Evolutionary conservation across 148 eudicot genomes (phyloP).

Genomic region (Vaccinium corymbosum): DNA sequence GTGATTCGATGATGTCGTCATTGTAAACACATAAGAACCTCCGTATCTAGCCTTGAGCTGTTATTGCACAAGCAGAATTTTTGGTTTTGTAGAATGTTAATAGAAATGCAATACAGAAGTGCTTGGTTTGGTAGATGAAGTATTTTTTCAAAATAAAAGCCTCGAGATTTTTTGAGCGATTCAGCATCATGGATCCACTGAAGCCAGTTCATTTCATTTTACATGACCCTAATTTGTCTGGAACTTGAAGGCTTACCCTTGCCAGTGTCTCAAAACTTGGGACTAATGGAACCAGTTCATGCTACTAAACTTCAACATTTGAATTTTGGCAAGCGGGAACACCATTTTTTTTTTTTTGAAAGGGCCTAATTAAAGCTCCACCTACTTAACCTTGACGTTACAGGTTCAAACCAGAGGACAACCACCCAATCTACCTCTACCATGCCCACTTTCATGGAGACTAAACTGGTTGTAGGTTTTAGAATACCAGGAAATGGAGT

Average conservation of each 20-base stretch:
- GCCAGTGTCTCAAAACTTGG: background rate
- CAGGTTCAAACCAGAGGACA: background rate
- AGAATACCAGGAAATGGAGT: background rate
- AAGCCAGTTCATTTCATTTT: background rate
- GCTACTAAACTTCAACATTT: background rate
- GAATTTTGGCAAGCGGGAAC: background rate
- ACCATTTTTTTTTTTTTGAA: too few species aligned
- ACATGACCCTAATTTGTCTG: background rate
- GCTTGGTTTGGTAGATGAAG: background rate
- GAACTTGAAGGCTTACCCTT: background rate
- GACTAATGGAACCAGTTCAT: background rate
- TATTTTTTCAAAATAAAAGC: background rate
- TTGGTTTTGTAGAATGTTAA: background rate
- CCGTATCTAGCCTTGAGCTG: constrained; percentile 71
- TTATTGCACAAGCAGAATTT: background rate
- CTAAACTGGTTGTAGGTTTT: background rate
- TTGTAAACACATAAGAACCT: constrained; percentile 54
- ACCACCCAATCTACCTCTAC: background rate
- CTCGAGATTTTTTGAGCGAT: background rate
- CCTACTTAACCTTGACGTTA: background rate
- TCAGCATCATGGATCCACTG: background rate
- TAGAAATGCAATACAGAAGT: background rate
- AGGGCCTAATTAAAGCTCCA: background rate
- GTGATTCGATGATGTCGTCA: constrained; percentile 42
- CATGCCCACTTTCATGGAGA: too few species aligned